These are phyloP conservation scores for Diaporthe destruens DNA, from an alignment of 2,329 filamentous ascomycete genomes.

Conservation along the genomic window DNA sequence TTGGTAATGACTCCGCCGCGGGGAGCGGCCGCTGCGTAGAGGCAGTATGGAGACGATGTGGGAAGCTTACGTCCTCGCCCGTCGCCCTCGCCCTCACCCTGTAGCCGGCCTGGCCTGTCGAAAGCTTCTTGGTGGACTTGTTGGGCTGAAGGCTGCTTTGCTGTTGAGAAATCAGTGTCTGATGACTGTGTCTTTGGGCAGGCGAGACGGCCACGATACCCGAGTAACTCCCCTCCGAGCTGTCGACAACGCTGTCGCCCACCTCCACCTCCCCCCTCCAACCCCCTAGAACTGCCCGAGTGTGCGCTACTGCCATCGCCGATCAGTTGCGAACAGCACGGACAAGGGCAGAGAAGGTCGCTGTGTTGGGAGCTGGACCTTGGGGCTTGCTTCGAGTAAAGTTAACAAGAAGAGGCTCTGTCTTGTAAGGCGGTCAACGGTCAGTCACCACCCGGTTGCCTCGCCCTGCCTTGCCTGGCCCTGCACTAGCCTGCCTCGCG, in stretches of 20 bases:
- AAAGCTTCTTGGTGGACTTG: neutral
- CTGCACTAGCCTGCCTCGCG: neutral
- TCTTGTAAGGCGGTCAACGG: conserved; percentile 31
- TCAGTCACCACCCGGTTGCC: conserved; percentile 35
- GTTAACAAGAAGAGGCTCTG: neutral
- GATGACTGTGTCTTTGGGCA: conserved; percentile 28
- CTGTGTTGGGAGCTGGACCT: conserved; percentile 12
- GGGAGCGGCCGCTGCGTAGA: conserved; percentile 25
- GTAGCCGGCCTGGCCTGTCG: conserved; percentile 12
- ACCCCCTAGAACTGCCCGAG: neutral
- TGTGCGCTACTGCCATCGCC: neutral
- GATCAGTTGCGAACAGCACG: neutral
- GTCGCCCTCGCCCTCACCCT: conserved; percentile 2
- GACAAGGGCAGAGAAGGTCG: neutral
- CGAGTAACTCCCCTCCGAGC: conserved; percentile 10
- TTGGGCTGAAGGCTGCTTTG: neutral
- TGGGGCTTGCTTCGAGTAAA: conserved; percentile 28
- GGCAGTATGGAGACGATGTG: conserved; percentile 31
- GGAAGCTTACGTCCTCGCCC: conserved; percentile 26
- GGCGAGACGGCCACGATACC: conserved; percentile 32
- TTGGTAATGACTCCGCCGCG: conserved; percentile 36
- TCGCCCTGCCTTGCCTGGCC: conserved; percentile 9
- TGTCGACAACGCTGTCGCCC: conserved; percentile 7
- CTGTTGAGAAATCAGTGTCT: conserved; percentile 31
- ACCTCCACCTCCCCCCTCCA: conserved; percentile 3